A percentile compares a stretch with the other conserved stretches of the same genome.
Conservation (phyloP, 31 red algal species). For the Asparagopsis taxiformis region DNA sequence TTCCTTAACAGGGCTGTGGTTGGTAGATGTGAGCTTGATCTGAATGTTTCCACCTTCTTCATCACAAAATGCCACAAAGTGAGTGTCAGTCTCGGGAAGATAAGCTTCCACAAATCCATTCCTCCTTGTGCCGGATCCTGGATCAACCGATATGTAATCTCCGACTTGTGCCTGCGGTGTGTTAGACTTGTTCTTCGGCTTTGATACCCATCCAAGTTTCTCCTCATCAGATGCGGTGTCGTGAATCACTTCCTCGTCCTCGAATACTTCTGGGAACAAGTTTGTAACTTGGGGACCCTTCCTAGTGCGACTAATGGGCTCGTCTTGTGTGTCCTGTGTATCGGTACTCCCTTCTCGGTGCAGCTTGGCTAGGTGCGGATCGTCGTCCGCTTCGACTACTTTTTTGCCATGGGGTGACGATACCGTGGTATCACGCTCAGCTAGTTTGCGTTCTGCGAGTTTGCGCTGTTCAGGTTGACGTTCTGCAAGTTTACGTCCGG, state of each 20-base stretch:
- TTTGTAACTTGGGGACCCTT: neutral
- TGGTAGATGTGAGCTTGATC: conserved; percentile 36
- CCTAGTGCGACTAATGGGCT: conserved; percentile 8
- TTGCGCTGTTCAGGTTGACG: no score
- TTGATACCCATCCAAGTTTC: conserved; percentile 14
- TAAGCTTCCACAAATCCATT: conserved; percentile 53
- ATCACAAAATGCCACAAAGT: conserved; percentile 62
- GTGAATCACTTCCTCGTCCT: conserved; percentile 10
- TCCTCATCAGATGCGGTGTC: conserved; percentile 50
- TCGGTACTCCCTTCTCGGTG: conserved; percentile 7
- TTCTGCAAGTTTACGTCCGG: no score
- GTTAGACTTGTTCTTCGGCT: conserved; percentile 6
- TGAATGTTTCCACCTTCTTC: conserved; percentile 37
- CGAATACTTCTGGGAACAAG: neutral
- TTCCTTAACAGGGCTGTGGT: conserved; percentile 29
- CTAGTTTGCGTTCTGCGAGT: no score
- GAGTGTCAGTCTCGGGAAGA: conserved; percentile 35
- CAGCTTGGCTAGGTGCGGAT: no score
- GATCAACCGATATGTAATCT: conserved; percentile 45
- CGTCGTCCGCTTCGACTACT: no score
- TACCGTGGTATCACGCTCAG: neutral
- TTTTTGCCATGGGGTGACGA: no score
- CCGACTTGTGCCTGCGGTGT: conserved; percentile 23
- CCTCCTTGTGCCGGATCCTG: conserved; percentile 5
- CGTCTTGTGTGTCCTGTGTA: conserved; percentile 44